phyloP scores from a whole-genome alignment of 2,329 filamentous ascomycete species.

The Sclerotinia minor region DNA sequence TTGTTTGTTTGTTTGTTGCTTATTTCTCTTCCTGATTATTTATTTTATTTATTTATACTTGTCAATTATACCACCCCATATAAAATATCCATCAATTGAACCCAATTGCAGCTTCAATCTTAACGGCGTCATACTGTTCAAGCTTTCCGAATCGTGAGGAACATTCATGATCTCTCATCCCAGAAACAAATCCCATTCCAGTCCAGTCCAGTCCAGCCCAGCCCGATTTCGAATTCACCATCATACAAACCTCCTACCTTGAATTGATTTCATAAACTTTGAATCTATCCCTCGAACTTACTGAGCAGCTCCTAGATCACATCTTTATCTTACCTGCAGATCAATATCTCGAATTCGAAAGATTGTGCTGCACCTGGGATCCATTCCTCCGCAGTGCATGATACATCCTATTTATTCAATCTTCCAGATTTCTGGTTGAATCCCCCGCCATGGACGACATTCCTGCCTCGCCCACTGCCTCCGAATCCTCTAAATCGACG shows the following conservation, averaged over 20 bases:
- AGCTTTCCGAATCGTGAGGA: neutral
- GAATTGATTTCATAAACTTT: neutral
- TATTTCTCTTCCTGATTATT: too few species aligned
- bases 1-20: neutral
- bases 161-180: neutral
- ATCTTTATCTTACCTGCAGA: neutral
- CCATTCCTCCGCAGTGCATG: neutral
- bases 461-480: slow-evolving; percentile 17
- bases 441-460: slow-evolving; percentile 21
- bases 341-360: slow-evolving; percentile 1
- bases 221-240: neutral
- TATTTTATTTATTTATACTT: neutral
- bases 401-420: neutral
- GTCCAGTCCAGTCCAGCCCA: neutral
- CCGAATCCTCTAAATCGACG: slow-evolving; percentile 33
- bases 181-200: neutral
- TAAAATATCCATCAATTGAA: neutral
- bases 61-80: neutral
- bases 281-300: neutral
- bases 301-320: neutral
- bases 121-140: neutral
- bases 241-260: slow-evolving; percentile 3
- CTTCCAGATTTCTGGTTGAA: neutral
- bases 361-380: neutral
- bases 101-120: neutral